phyloP scores from a whole-genome alignment of 1,284 basidiomycete genomes.

The Mycosarcoma mackinlayi region DNA sequence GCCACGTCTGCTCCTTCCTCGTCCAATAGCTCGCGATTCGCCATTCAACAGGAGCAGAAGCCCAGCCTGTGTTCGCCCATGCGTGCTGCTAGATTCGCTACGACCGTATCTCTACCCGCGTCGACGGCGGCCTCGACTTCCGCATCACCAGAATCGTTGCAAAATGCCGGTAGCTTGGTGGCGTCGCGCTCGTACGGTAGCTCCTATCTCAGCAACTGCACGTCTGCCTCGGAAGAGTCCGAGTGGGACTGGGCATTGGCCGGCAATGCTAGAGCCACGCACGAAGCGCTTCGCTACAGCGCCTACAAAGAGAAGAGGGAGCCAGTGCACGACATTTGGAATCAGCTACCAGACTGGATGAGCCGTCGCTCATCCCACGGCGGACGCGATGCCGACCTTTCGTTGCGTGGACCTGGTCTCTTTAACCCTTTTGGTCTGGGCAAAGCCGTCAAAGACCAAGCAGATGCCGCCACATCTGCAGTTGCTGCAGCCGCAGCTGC shows the following conservation, averaged over 20 bases:
- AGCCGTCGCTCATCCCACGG: conserved; percentile 42
- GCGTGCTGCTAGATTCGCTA: background rate
- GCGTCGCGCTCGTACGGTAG: conserved; percentile 15
- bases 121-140: conserved; percentile 25
- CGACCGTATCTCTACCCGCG: conserved; percentile 15
- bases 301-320: conserved; percentile 33
- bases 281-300: conserved; percentile 33
- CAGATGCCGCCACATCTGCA: conserved; percentile 3
- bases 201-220: conserved; percentile 15
- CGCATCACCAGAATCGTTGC: conserved; percentile 14
- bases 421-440: conserved; percentile 13
- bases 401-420: conserved; percentile 27
- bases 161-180: conserved; percentile 1
- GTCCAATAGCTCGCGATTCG: conserved; percentile 8
- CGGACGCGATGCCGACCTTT: conserved; percentile 38
- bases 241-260: conserved; percentile 53
- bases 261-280: conserved; percentile 30
- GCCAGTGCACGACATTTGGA: conserved; percentile 46
- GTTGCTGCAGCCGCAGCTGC: conserved; percentile 4
- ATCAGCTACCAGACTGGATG: conserved; percentile 49
- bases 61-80: background rate
- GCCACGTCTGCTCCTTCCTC: conserved; percentile 27
- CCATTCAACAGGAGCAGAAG: conserved; percentile 15
- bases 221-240: conserved; percentile 22
- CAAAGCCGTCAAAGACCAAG: conserved; percentile 15